A percentile compares a stretch with the other conserved stretches of the same genome.
Evolutionary conservation across 2,329 filamentous ascomycete genomes (phyloP).

Genomic region (Sporothrix phasma): DNA sequence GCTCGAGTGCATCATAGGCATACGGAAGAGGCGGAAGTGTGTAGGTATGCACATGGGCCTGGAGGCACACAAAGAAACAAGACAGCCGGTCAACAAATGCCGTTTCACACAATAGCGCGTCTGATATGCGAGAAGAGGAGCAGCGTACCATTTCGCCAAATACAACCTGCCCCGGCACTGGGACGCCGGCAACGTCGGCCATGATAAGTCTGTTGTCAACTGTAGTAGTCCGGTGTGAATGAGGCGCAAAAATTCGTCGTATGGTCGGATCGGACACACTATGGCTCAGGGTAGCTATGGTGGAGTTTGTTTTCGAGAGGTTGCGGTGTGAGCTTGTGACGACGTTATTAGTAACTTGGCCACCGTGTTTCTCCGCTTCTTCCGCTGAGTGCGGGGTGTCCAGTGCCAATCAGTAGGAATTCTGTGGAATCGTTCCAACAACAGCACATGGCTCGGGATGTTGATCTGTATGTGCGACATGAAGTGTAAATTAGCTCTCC

Average conservation of each 20-base stretch:
- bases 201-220: too few relatives aligned
- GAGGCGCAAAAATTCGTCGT: neutral
- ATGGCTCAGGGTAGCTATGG: neutral
- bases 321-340: neutral
- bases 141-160: conserved; percentile 14
- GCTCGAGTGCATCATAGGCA: conserved; percentile 45
- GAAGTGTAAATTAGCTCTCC: too few relatives aligned
- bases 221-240: neutral
- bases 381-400: neutral
- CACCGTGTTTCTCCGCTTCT: neutral
- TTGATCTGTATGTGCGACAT: too few relatives aligned
- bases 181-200: conserved; percentile 1
- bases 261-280: too few relatives aligned
- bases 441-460: too few relatives aligned
- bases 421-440: neutral
- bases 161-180: conserved; percentile 2
- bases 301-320: neutral
- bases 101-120: neutral
- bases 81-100: neutral
- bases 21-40: conserved; percentile 25
- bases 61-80: neutral
- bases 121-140: neutral
- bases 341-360: conserved; percentile 1
- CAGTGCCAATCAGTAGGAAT: neutral
- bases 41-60: conserved; percentile 14